These are phyloP conservation scores for Mariannaea sp. DNA, from an alignment of 2,329 filamentous ascomycete genomes.

Conservation along the genomic window DNA sequence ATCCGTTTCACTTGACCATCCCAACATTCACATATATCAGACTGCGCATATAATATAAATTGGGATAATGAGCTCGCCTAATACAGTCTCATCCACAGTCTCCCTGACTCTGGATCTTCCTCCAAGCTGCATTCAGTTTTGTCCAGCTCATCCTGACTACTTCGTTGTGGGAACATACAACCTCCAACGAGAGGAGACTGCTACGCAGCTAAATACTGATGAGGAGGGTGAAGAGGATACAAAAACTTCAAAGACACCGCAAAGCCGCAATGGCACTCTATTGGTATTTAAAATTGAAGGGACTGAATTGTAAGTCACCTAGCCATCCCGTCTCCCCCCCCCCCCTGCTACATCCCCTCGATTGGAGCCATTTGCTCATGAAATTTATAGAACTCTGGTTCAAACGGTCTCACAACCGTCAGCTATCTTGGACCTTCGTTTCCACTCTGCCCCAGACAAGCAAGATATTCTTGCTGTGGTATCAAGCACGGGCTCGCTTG, in stretches of 20 bases:
- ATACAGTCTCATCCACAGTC: constrained; percentile 47
- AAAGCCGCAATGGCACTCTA: constrained; percentile 75
- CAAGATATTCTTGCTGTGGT: constrained; percentile 70
- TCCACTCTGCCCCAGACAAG: constrained; percentile 57
- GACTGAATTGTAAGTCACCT: constrained; percentile 58
- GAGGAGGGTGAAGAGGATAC: constrained; percentile 32
- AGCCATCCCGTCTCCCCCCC: no score
- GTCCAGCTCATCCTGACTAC: constrained; percentile 62
- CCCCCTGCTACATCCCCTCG: no score
- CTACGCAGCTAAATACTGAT: constrained; percentile 20
- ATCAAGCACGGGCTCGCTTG: constrained; percentile 75
- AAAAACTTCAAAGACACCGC: constrained; percentile 47
- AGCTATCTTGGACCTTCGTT: constrained; percentile 85
- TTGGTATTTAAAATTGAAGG: constrained; percentile 65
- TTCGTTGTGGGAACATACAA: constrained; percentile 87
- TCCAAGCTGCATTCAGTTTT: constrained; percentile 80
- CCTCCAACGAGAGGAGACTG: constrained; percentile 58
- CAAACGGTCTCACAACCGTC: constrained; percentile 68
- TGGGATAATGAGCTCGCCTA: constrained; percentile 29
- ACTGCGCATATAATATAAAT: neutral
- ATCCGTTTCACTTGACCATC: no score
- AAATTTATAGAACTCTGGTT: constrained; percentile 53
- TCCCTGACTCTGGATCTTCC: constrained; percentile 66
- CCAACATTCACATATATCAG: constrained; percentile 1
- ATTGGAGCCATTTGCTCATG: constrained; percentile 18